Evolutionary conservation across 345 rosid genomes (phyloP), one percentile per base, ranked within the genome.

Genomic region (Lepidium africanum): DNA sequence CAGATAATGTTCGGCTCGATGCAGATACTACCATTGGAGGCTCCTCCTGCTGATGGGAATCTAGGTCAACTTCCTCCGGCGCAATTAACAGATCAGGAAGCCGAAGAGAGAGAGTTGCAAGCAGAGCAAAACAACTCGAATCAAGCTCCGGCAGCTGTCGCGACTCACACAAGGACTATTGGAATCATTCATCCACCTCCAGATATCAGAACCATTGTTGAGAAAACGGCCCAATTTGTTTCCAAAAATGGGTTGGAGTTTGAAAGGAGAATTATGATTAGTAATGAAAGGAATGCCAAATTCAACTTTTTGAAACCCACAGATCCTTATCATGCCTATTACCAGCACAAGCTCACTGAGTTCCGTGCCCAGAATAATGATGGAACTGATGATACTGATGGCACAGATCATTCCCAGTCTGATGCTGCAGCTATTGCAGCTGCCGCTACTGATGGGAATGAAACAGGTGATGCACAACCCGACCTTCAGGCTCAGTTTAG

Each of bases 141-240:
- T 25, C 74, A 63, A 42, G 77, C 66, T 46, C 80, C 80, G 4
- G 81, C 76, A 5, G 76, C 90, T 3, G 82, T 88, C 35, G 87
- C 96, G 1, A 88, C 90, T 38, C 97, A 91, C 77, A 85, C 97
- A 0, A 81, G 75, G 69, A 69, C 93, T n/a, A 87, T 91, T 7
- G 96, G 97, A 49, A 91, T 91, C 32, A 87, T 91, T 45, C 83
- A 91, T 58, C 97, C 93, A 12, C 97, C 97, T 49, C 90, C 90
- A 1, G 95, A 90, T 74, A 86, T 88, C 70, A 81, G 87, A 77
- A 81, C 76, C 21, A 88, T 91, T 50, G 96, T 91, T 1, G 97
- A 91, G 71, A 91, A 84, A 66, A 91, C 97, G 9, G 83, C 93
- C 2, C 87, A 79, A 75, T 88, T 85, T 62, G 97, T 88, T 17